Conservation (phyloP, 441 rosid genomes). For the Metrosideros polymorpha region DNA sequence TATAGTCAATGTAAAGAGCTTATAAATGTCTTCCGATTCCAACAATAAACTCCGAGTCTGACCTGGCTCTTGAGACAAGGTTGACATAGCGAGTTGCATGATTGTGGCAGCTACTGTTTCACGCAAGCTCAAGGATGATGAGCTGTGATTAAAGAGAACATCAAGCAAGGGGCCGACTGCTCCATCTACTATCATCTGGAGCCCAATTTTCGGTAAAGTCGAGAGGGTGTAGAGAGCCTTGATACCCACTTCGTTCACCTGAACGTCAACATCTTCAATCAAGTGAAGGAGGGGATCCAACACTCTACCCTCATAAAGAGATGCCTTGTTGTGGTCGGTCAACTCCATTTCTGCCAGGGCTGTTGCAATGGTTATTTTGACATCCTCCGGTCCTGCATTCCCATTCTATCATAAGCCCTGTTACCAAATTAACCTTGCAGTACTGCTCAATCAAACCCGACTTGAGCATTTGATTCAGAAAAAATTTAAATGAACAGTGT, state of each 20-base stretch:
- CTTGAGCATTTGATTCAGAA: background rate
- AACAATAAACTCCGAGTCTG: conserved; percentile 23
- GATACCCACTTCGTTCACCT: conserved; percentile 31
- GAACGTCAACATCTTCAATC: conserved; percentile 22
- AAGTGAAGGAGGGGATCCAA: conserved; percentile 41
- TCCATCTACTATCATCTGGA: conserved; percentile 55
- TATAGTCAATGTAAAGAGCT: conserved; percentile 39
- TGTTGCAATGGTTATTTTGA: conserved; percentile 32
- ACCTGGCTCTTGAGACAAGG: conserved; percentile 30
- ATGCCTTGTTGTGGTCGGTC: conserved; percentile 48
- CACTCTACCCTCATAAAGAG: conserved; percentile 41
- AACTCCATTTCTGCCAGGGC: conserved; percentile 56
- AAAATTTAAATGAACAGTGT: background rate
- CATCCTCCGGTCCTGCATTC: conserved; percentile 43
- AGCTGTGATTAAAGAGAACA: conserved; percentile 29
- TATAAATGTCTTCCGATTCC: conserved; percentile 38
- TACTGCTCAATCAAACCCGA: background rate
- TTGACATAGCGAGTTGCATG: conserved; percentile 46
- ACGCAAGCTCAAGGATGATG: conserved; percentile 30
- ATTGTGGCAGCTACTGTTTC: conserved; percentile 36
- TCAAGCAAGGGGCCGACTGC: conserved; percentile 34
- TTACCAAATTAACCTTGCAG: background rate
- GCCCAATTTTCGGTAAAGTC: conserved; percentile 38
- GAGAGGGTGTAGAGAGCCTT: conserved; percentile 48
- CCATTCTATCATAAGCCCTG: background rate